Evolutionary conservation across 345 rosid genomes (phyloP).

Genomic region (Eucalyptus shirleyi): DNA sequence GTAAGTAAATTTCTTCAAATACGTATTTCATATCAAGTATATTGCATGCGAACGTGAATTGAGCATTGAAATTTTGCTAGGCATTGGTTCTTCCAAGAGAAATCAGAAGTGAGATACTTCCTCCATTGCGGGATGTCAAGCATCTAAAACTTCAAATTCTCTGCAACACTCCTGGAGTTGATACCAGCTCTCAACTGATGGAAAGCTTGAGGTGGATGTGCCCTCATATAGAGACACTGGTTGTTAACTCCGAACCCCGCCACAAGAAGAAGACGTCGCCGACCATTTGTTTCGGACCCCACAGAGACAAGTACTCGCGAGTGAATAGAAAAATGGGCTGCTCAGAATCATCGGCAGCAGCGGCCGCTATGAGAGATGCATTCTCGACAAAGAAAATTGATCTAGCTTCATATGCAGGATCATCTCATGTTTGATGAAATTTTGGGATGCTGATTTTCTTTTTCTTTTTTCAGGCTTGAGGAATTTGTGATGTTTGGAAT

Average conservation of each 20-base stretch:
- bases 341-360: no score
- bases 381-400: not conserved
- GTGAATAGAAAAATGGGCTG: not conserved
- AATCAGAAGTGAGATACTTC: not conserved
- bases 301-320: not conserved
- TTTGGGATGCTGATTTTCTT: not conserved
- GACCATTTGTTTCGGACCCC: fast-evolving
- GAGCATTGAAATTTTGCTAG: not conserved
- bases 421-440: not conserved
- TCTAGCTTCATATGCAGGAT: not conserved
- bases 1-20: not conserved
- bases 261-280: fast-evolving
- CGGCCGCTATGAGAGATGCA: not conserved
- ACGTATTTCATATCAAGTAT: not conserved
- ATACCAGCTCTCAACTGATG: not conserved
- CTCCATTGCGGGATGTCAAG: not conserved
- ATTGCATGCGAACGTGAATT: not conserved
- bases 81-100: not conserved
- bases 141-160: not conserved
- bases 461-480: not conserved
- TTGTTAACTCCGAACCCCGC: not conserved
- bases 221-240: not conserved
- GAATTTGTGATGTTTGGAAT: not conserved
- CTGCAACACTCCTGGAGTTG: not conserved
- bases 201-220: not conserved